Evolutionary conservation across 768 basidiomycete genomes (phyloP).

Genomic region (Ephemerocybe angulata): DNA sequence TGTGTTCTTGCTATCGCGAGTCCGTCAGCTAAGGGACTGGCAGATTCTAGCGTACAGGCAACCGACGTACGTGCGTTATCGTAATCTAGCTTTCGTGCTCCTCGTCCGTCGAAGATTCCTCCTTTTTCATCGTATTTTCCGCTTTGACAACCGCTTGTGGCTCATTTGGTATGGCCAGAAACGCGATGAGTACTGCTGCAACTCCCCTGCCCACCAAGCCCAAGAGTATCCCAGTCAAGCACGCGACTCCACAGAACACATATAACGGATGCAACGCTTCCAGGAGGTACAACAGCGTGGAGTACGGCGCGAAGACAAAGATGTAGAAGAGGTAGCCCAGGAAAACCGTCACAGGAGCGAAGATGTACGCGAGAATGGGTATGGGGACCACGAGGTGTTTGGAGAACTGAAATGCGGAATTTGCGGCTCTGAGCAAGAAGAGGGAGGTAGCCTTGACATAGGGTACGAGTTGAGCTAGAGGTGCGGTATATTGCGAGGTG

Average conservation of each 20-base stretch:
- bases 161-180: no score
- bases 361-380: slow-evolving; percentile 35
- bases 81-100: no score
- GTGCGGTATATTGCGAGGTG: neutral
- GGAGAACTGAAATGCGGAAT: slow-evolving; percentile 11
- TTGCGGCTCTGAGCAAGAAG: slow-evolving; percentile 9
- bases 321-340: slow-evolving; percentile 37
- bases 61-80: no score
- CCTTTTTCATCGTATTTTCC: no score
- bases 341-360: slow-evolving; percentile 47
- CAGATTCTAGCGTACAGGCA: no score
- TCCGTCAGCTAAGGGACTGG: no score
- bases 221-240: slow-evolving; percentile 45
- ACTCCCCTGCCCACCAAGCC: slow-evolving; percentile 36
- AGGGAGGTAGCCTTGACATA: neutral
- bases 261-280: slow-evolving; percentile 53
- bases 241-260: slow-evolving; percentile 53
- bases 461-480: neutral
- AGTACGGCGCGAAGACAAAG: slow-evolving; percentile 45
- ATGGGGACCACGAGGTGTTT: slow-evolving; percentile 20
- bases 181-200: slow-evolving; percentile 12
- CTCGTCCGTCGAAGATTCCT: no score
- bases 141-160: no score
- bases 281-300: slow-evolving; percentile 32
- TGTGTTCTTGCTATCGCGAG: no score